Evolutionary conservation across 495 filamentous ascomycete genomes (phyloP), one percentile per base, ranked within the genome.

Genomic region (Podospora appendiculata): DNA sequence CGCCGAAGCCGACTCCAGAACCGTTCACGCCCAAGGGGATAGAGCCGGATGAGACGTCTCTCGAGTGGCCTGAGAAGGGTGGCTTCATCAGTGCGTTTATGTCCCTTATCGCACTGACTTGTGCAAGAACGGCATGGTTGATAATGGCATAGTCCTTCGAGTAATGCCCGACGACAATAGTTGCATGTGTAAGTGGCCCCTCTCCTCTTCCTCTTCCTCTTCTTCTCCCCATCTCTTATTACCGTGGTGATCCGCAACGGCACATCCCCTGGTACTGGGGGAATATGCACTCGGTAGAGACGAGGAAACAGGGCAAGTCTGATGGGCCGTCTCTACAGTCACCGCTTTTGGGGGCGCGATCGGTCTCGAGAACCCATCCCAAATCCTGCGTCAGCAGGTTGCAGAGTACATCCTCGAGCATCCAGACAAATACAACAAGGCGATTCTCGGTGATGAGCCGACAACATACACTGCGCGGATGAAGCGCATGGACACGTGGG

Each of bases 111-210:
- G 33, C 38, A 32, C 12, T n/a, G 7, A 18, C 25, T 43, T 61
- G 41, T 40, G 48, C 51, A 48, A 40, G 51, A 38, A 46, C 9
- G 25, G 25, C 25, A 2, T 25, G 25, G 25, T 5, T 25, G 25
- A 25, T n/a, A 44, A 54, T 4, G 52, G 41, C 4, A 3, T 16
- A 78, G 83, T 95, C 32, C 81, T 96, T 6, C 84, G 93, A 3
- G 89, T 97, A 35, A 96, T 98, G 93, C 89, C 91, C 9, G 93
- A 96, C 62, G 93, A 98, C 65, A 96, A 96, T 67, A 87, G 83
- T 42, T 98, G 93, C 68, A 83, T 97, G 53, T 98, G 61, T 64
- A 42, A 55, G 61, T 54, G 35, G 12, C 10, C 25, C 25, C 2
- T 25, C 25, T 25, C 5, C 25, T 25, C 25, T 25, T 25, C 5